phyloP scores from a whole-genome alignment of 23 red algal species.

The Pyropia haitanensis region DNA sequence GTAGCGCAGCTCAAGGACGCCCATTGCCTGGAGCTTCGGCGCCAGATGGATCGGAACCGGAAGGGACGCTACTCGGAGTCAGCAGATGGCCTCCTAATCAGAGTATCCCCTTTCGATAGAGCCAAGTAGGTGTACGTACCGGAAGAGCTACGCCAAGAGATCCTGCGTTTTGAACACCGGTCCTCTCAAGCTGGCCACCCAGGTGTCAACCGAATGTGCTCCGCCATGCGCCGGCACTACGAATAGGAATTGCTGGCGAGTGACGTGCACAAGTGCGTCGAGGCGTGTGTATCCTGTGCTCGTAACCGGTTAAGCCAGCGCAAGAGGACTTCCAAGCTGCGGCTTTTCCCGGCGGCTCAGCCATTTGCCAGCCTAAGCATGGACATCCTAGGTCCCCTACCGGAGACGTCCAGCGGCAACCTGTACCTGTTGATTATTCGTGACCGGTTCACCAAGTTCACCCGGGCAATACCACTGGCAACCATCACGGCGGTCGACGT shows the following conservation, averaged over 20 bases:
- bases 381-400: not conserved
- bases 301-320: not conserved
- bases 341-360: constrained; percentile 8
- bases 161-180: constrained; percentile 14
- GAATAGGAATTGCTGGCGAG: constrained; percentile 19
- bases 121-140: constrained; percentile 1
- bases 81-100: not conserved
- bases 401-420: not conserved
- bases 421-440: constrained; percentile 5
- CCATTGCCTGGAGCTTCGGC: constrained; percentile 5
- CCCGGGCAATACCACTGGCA: not conserved
- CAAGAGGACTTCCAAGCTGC: not conserved
- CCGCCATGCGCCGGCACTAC: constrained; percentile 1
- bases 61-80: not conserved
- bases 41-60: not conserved
- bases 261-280: constrained; percentile 7
- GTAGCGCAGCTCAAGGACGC: constrained; percentile 8
- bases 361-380: constrained; percentile 1
- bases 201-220: constrained; percentile 16
- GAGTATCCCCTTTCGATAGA: not conserved
- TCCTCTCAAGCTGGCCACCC: constrained; percentile 9
- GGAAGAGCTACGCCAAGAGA: not conserved
- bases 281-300: constrained; percentile 12
- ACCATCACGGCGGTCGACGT: constrained; percentile 2
- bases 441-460: constrained; percentile 14